Conservation (phyloP, 352 stramenopile genomes). For the Globisporangium yorkense region DNA sequence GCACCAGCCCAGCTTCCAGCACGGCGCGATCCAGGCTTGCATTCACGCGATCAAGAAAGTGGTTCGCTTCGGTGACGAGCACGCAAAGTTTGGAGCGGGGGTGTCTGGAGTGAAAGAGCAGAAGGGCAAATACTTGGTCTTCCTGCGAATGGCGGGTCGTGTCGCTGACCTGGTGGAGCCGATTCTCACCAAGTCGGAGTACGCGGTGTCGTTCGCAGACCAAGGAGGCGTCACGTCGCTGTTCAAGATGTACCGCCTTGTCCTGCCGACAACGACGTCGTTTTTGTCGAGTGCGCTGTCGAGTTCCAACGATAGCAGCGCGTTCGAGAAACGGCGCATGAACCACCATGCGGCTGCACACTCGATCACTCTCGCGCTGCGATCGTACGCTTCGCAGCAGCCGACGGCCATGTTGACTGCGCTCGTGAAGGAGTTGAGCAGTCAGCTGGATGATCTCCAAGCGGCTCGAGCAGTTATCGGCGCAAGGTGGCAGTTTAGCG, state of each 20-base stretch:
- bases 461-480: slow-evolving; percentile 33
- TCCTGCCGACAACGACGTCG: slow-evolving; percentile 77
- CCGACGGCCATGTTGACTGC: slow-evolving; percentile 72
- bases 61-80: slow-evolving; percentile 73
- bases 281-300: slow-evolving; percentile 62
- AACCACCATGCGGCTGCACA: slow-evolving; percentile 88
- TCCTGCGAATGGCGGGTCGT: slow-evolving; percentile 69
- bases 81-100: slow-evolving; percentile 1
- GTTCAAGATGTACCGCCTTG: slow-evolving; percentile 85
- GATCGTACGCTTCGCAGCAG: slow-evolving; percentile 86
- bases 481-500: slow-evolving; percentile 30
- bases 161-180: slow-evolving; percentile 93
- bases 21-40: slow-evolving; percentile 81
- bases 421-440: slow-evolving; percentile 56
- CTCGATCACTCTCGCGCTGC: slow-evolving; percentile 84
- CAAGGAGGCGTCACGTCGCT: slow-evolving; percentile 87
- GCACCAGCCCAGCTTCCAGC: slow-evolving; percentile 88
- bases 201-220: slow-evolving; percentile 89
- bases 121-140: slow-evolving; percentile 21
- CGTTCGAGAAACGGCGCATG: slow-evolving; percentile 13
- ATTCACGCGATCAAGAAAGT: slow-evolving; percentile 90
- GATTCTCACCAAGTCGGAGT: slow-evolving; percentile 92
- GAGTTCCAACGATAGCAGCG: slow-evolving; percentile 3
- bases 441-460: slow-evolving; percentile 45
- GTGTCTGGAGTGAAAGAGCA: slow-evolving; percentile 1